Percentiles rank a stretch among this genome's conserved stretches.
Conservation (phyloP, 352 stramenopile genomes). For the Elongisporangium prolatum region DNA sequence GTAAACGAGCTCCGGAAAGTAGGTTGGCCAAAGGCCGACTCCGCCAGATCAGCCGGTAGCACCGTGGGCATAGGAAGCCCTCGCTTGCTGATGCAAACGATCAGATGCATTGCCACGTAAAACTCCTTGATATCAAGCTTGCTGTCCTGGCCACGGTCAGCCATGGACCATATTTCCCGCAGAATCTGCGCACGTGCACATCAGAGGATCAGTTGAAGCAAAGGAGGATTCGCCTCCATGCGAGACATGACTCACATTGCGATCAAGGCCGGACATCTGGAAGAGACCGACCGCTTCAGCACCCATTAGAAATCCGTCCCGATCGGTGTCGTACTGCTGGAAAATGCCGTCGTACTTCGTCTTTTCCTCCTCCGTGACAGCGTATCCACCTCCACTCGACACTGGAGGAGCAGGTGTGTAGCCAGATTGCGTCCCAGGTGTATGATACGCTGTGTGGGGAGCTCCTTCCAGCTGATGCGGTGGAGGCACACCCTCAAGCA, state of each 20-base stretch:
- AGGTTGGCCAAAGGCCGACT: conserved; percentile 50
- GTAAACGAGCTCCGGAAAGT: conserved; percentile 9
- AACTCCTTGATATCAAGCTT: conserved; percentile 92
- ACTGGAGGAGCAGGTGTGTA: background rate
- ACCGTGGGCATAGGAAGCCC: conserved; percentile 63
- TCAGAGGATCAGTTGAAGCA: conserved; percentile 2
- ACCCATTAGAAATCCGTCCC: conserved; percentile 90
- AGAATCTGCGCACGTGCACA: conserved; percentile 40
- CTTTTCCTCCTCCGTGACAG: conserved; percentile 86
- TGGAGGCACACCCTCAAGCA: conserved; percentile 58
- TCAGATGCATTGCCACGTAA: conserved; percentile 95
- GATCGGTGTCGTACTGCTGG: conserved; percentile 87
- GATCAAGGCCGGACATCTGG: conserved; percentile 90
- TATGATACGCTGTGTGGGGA: too few species aligned
- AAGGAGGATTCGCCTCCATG: background rate
- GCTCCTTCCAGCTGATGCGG: conserved; percentile 14
- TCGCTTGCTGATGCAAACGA: conserved; percentile 94
- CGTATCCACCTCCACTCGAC: conserved; percentile 40
- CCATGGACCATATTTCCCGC: conserved; percentile 90
- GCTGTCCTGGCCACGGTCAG: conserved; percentile 89
- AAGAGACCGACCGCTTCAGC: conserved; percentile 90
- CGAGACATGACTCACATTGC: conserved; percentile 41
- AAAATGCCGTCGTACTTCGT: conserved; percentile 91
- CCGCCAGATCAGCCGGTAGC: conserved; percentile 61
- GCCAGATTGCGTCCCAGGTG: too few species aligned